Percentiles rank a stretch among this genome's conserved stretches.
These are phyloP conservation scores for Withania somnifera DNA, from an alignment of 305 asterid species.

Conservation along the genomic window DNA sequence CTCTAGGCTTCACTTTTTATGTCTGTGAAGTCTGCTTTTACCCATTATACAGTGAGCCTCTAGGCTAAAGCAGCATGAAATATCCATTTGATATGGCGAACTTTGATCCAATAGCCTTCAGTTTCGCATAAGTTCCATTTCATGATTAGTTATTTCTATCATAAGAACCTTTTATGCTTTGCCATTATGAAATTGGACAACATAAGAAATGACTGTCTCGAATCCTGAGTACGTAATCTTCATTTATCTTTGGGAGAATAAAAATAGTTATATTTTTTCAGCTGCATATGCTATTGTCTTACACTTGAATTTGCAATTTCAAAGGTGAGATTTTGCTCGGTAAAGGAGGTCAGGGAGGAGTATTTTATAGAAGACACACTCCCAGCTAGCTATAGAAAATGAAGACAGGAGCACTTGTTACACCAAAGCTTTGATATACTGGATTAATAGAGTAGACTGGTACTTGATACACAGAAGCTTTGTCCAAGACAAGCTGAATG, in stretches of 20 bases:
- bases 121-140: not conserved
- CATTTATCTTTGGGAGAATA: not conserved
- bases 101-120: not conserved
- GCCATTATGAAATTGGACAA: not conserved
- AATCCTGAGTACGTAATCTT: not conserved
- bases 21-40: not conserved
- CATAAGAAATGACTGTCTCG: not conserved
- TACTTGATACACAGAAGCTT: not conserved
- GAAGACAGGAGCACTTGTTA: slow-evolving; percentile 12
- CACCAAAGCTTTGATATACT: not conserved
- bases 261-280: not conserved
- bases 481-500: not conserved
- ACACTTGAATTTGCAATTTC: not conserved
- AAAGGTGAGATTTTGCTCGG: slow-evolving; percentile 75
- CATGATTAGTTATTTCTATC: not conserved
- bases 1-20: not conserved
- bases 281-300: not conserved
- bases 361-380: slow-evolving; percentile 46
- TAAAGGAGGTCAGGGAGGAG: slow-evolving; percentile 39
- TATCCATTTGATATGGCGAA: not conserved
- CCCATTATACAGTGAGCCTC: not conserved
- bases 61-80: not conserved
- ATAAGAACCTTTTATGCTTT: not conserved
- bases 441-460: not conserved
- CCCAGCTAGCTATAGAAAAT: slow-evolving; percentile 35